A percentile compares a stretch with the other conserved stretches of the same genome.
Conservation (phyloP, 345 rosid species). For the Boechera stricta region DNA sequence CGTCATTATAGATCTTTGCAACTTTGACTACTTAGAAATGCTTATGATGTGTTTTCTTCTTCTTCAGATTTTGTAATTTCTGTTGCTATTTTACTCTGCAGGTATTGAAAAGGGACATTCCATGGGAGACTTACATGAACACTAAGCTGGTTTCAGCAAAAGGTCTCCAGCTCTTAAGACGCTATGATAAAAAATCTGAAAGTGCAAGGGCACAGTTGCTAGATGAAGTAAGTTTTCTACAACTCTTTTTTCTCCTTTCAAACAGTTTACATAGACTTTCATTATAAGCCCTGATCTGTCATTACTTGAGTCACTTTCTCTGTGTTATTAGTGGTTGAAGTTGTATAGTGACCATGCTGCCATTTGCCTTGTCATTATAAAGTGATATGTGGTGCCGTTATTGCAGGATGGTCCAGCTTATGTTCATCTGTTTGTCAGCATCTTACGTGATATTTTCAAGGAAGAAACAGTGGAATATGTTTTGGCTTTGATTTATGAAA, state of each 20-base stretch:
- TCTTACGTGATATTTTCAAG: constrained; percentile 83
- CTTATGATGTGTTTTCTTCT: constrained; percentile 1
- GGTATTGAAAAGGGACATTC: constrained; percentile 96
- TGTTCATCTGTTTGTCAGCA: constrained; percentile 81
- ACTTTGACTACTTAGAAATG: constrained; percentile 25
- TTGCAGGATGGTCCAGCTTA: constrained; percentile 97
- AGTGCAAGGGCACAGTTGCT: constrained; percentile 83
- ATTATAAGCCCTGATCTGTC: constrained; percentile 6
- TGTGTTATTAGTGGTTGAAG: neutral
- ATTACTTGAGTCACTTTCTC: constrained; percentile 5
- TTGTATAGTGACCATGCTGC: neutral
- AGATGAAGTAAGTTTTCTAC: constrained; percentile 66
- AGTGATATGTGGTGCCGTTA: constrained; percentile 31
- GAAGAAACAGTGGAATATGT: constrained; percentile 99
- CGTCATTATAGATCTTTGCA: constrained; percentile 6
- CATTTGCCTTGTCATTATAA: constrained; percentile 7
- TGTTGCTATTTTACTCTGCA: constrained; percentile 37
- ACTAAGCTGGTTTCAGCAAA: constrained; percentile 88
- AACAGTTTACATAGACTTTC: constrained; percentile 11
- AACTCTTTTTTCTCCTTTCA: constrained; percentile 4
- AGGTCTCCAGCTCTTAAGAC: constrained; percentile 85
- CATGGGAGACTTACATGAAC: constrained; percentile 98
- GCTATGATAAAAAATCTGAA: constrained; percentile 82
- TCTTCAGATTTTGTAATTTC: constrained; percentile 2
- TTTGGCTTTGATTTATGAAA: constrained; percentile 87